A percentile compares a stretch with the other conserved stretches of the same genome.
phyloP scores from a whole-genome alignment of 2,329 filamentous ascomycete genomes.

The Neofusicoccum laricinum region DNA sequence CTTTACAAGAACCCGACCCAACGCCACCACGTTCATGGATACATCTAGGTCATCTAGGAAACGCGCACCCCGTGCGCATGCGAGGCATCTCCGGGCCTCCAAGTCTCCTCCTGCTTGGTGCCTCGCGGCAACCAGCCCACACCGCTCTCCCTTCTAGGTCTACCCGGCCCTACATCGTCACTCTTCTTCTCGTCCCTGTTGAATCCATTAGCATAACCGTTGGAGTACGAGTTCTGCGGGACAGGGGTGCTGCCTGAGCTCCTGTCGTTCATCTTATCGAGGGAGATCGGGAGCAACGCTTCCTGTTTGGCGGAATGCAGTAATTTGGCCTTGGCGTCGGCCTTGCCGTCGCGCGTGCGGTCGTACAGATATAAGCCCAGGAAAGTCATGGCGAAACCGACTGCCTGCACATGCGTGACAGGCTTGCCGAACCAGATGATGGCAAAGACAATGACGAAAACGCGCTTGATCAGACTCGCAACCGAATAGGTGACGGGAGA shows the following conservation, averaged over 20 bases:
- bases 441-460: slow-evolving; percentile 92
- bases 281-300: slow-evolving; percentile 59
- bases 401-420: slow-evolving; percentile 77
- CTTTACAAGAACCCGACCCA: slow-evolving; percentile 4
- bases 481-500: slow-evolving; percentile 97
- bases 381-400: slow-evolving; percentile 86
- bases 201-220: slow-evolving; percentile 19
- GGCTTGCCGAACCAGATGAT: slow-evolving; percentile 95
- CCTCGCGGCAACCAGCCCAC: slow-evolving; percentile 68
- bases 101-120: slow-evolving; percentile 83
- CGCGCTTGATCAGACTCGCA: slow-evolving; percentile 91
- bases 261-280: slow-evolving; percentile 14
- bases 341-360: slow-evolving; percentile 83
- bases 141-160: slow-evolving; percentile 39
- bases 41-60: slow-evolving; percentile 10
- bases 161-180: slow-evolving; percentile 48
- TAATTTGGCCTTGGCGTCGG: slow-evolving; percentile 70
- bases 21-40: slow-evolving; percentile 4
- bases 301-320: slow-evolving; percentile 62
- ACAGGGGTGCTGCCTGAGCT: background rate
- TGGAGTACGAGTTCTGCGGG: slow-evolving; percentile 9
- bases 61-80: slow-evolving; percentile 13
- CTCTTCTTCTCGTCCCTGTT: slow-evolving; percentile 54
- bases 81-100: slow-evolving; percentile 42
- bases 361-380: slow-evolving; percentile 94